phyloP scores from a whole-genome alignment of 176 grass and related monocot genomes.

The Oryza meridionalis region DNA sequence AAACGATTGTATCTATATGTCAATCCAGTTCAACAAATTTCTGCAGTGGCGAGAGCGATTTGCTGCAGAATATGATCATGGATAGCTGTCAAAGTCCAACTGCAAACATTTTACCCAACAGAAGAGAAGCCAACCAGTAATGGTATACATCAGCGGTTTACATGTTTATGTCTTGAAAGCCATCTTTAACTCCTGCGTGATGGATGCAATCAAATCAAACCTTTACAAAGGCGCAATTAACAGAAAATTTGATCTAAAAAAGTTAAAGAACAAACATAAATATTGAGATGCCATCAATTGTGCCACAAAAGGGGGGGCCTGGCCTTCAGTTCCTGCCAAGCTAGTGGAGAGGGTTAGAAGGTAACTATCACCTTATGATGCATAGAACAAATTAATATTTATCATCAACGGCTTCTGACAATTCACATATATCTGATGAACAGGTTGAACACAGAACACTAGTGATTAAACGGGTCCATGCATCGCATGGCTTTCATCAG shows the following conservation, averaged over 20 bases:
- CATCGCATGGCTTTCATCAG: not conserved
- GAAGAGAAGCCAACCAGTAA: too few species aligned
- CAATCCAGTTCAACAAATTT: too few species aligned
- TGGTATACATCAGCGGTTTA: too few species aligned
- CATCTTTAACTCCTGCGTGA: not conserved
- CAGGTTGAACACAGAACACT: not conserved
- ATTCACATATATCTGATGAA: not conserved
- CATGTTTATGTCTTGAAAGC: too few species aligned
- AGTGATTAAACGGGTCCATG: not conserved
- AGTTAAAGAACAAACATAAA: not conserved
- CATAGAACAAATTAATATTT: not conserved
- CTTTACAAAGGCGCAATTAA: not conserved
- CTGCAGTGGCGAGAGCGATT: too few species aligned
- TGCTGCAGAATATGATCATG: too few species aligned
- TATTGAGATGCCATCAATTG: not conserved
- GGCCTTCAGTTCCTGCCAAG: not conserved
- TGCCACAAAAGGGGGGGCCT: not conserved
- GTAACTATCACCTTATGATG: slow-evolving; percentile 8
- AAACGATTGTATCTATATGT: too few species aligned
- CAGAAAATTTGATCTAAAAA: not conserved
- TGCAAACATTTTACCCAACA: too few species aligned
- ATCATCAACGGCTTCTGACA: not conserved
- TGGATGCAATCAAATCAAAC: not conserved
- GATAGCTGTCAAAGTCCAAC: too few species aligned
- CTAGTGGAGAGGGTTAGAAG: slow-evolving; percentile 19